Evolutionary conservation across 2,329 filamentous ascomycete species (phyloP).

Genomic region (Cryphonectria japonica): DNA sequence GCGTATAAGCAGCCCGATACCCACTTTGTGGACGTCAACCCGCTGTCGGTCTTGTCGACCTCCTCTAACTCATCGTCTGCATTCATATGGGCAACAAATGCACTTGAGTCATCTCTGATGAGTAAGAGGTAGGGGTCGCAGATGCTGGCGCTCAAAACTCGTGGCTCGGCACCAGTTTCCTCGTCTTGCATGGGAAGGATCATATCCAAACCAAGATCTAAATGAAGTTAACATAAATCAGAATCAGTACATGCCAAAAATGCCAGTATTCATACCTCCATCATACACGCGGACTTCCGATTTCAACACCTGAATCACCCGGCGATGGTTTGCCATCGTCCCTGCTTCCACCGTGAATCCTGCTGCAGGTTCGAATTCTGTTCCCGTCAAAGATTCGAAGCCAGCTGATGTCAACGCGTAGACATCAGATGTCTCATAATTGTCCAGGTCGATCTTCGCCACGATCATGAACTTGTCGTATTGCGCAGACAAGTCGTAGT

Average conservation of each 20-base stretch:
- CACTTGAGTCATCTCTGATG: conserved; percentile 79
- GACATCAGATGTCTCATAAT: conserved; percentile 77
- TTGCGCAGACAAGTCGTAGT: conserved; percentile 62
- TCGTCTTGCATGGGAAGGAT: conserved; percentile 94
- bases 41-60: conserved; percentile 64
- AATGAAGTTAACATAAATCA: conserved; percentile 29
- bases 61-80: conserved; percentile 85
- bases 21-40: conserved; percentile 70
- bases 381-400: conserved; percentile 75
- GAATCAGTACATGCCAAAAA: conserved; percentile 14
- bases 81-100: conserved; percentile 79
- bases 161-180: conserved; percentile 79
- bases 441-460: conserved; percentile 70
- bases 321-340: conserved; percentile 76
- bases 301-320: conserved; percentile 85
- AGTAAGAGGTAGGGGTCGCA: conserved; percentile 85
- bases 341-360: conserved; percentile 86
- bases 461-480: conserved; percentile 84
- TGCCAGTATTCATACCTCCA: conserved; percentile 62
- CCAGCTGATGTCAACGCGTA: conserved; percentile 74
- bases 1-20: conserved; percentile 80
- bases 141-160: conserved; percentile 80
- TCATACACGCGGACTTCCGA: conserved; percentile 91
- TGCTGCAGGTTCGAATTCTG: conserved; percentile 90
- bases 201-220: conserved; percentile 84